Percentiles rank a stretch among this genome's conserved stretches.
These are phyloP conservation scores for Lactuca sativa DNA, from an alignment of 129 eudicot genomes.

Conservation along the genomic window DNA sequence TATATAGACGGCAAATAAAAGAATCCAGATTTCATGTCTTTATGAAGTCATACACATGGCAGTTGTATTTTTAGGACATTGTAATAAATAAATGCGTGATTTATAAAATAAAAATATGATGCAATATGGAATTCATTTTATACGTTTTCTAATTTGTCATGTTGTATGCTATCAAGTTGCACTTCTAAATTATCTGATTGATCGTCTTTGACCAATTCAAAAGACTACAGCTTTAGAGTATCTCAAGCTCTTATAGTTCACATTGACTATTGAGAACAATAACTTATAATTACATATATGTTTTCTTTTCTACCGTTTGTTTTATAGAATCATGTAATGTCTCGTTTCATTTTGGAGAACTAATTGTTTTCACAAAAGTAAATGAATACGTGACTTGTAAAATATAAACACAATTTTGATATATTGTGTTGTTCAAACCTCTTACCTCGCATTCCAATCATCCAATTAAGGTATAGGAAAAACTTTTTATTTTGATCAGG, in stretches of 20 bases:
- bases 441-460: too few relatives aligned
- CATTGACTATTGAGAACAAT: not conserved
- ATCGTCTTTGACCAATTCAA: constrained; percentile 23
- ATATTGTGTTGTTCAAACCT: not conserved
- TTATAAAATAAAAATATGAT: not conserved
- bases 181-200: not conserved
- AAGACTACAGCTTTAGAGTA: constrained; percentile 8
- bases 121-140: constrained; percentile 2
- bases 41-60: not conserved
- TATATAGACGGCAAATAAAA: constrained; percentile 4
- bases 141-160: constrained; percentile 10
- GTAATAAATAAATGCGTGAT: not conserved
- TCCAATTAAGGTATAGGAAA: too few relatives aligned
- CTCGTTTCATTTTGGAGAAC: too few relatives aligned
- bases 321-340: too few relatives aligned
- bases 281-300: not conserved
- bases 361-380: not conserved
- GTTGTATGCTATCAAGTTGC: constrained; percentile 12
- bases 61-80: not conserved
- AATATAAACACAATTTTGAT: not conserved
- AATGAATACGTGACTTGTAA: not conserved
- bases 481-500: too few relatives aligned
- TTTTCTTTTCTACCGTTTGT: too few relatives aligned
- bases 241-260: constrained; percentile 18
- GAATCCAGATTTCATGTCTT: not conserved